phyloP scores from a whole-genome alignment of 495 filamentous ascomycete genomes.

The Neurospora sp. region DNA sequence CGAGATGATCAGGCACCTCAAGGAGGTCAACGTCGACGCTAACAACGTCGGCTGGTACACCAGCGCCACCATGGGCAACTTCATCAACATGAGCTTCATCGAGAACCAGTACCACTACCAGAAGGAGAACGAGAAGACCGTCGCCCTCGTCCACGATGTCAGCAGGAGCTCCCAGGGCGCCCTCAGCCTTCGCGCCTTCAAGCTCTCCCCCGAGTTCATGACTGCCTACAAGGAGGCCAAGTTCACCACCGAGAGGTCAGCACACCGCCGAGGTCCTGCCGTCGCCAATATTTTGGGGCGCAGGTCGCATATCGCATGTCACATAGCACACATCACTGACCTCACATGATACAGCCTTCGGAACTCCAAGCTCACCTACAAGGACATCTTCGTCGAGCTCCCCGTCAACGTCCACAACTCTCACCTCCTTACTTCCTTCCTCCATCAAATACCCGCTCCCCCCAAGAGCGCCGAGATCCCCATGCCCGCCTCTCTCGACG shows the following conservation, averaged over 20 bases:
- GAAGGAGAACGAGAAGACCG: slow-evolving; percentile 85
- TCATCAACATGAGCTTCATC: slow-evolving; percentile 86
- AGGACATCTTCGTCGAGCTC: slow-evolving; percentile 86
- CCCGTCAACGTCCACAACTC: slow-evolving; percentile 94
- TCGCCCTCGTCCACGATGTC: slow-evolving; percentile 92
- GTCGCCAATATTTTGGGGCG: background rate
- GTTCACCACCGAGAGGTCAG: slow-evolving; percentile 89
- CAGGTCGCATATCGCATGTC: background rate
- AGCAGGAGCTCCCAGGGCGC: slow-evolving; percentile 87
- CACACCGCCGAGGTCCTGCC: background rate
- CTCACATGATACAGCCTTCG: slow-evolving; percentile 51
- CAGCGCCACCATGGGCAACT: slow-evolving; percentile 97
- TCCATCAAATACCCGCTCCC: slow-evolving; percentile 67
- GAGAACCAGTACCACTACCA: slow-evolving; percentile 98
- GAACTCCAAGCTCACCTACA: slow-evolving; percentile 85
- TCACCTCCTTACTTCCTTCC: slow-evolving; percentile 87
- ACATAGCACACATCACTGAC: slow-evolving; percentile 12
- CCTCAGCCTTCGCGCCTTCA: slow-evolving; percentile 82
- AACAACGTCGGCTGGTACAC: slow-evolving; percentile 99
- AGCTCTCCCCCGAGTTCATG: slow-evolving; percentile 81
- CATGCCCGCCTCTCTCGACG: slow-evolving; percentile 65
- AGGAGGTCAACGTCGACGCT: slow-evolving; percentile 96
- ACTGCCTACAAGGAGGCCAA: slow-evolving; percentile 89
- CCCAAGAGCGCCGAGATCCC: slow-evolving; percentile 50
- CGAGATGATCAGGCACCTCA: slow-evolving; percentile 93